Conservation (phyloP, 257 asterid species). For the Anisodus tanguticus region DNA sequence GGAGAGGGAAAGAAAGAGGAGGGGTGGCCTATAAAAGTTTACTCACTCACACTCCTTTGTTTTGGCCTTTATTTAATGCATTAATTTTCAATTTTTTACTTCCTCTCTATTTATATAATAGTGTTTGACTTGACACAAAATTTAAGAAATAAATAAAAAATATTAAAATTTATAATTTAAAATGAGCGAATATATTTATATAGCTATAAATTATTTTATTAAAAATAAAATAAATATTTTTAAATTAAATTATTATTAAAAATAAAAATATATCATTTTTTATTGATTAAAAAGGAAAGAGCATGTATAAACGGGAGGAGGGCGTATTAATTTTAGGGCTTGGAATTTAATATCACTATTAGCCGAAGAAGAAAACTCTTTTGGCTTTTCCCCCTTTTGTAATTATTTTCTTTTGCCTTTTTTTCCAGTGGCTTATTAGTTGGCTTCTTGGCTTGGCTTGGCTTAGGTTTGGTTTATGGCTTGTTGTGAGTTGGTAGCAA, state of each 20-base stretch:
- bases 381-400: neutral
- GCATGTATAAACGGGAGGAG: no score
- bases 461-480: neutral
- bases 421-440: slow-evolving; percentile 24
- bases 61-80: slow-evolving; percentile 49
- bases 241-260: no score
- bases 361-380: slow-evolving; percentile 1
- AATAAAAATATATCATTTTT: no score
- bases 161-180: no score
- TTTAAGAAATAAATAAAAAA: no score
- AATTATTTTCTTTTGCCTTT: neutral
- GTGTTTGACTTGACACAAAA: neutral
- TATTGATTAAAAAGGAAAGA: no score
- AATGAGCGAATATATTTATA: no score
- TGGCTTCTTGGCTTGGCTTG: slow-evolving; percentile 36
- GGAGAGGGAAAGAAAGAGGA: slow-evolving; percentile 8
- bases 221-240: no score
- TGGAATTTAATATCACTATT: slow-evolving; percentile 7
- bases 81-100: slow-evolving; percentile 30
- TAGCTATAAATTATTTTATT: no score
- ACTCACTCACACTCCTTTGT: slow-evolving; percentile 43
- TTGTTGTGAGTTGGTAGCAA: slow-evolving; percentile 24
- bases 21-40: slow-evolving; percentile 24
- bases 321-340: slow-evolving; percentile 24
- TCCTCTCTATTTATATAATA: accelerated